Base-by-base conservation (phyloP, 306 rosid genomes). In the Hylodesmum podocarpum region DNA sequence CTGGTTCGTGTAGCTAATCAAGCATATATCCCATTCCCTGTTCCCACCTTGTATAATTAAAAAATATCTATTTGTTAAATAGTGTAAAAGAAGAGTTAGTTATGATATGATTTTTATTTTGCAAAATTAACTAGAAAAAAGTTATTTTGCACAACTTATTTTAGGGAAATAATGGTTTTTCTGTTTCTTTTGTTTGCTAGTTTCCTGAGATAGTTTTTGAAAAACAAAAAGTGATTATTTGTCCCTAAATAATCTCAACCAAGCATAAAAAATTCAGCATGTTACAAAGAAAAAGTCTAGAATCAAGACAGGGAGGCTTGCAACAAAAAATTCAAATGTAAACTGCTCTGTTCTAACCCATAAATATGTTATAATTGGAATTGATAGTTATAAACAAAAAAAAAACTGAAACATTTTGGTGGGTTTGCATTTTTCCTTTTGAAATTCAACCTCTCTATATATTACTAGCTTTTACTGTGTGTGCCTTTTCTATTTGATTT, bases 11-110 rank as follows among this genome's bases (percentile, higher is more conserved):
- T 36, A 55, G 59, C 68, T 54, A 67, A 51, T 64, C 19, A 40
- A 66, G 80, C 75, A 80, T 80, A 80, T 40, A 72, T 64, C 18
- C 75, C 68, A 3, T 13, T 59, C 12, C 18, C 75, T 59, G 2
- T 13, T 59, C 12, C 12, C 3, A 36, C 18, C 6, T 34, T 64
- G 5, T 78, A 25, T 70, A 16, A 63, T 58, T 55, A 12, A 24
- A 55, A 21, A 8, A 58, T 58, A 58, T 58, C 2, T 2, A 2
- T 58, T 12, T 28, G 21, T 28, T 58, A 10, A 19, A 51, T 49
- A 49, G 25, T 19, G 6, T 16, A 33, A 2, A 33, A 7, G 6
- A 33, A 33, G n/a, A n/a, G n/a, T n/a, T n/a, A n/a, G n/a, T n/a
- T n/a, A n/a, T n/a, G n/a, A n/a, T n/a, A n/a, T n/a, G n/a, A n/a